phyloP scores from a whole-genome alignment of 768 basidiomycete species.

The Rhodosporidiobolus odoratus region DNA sequence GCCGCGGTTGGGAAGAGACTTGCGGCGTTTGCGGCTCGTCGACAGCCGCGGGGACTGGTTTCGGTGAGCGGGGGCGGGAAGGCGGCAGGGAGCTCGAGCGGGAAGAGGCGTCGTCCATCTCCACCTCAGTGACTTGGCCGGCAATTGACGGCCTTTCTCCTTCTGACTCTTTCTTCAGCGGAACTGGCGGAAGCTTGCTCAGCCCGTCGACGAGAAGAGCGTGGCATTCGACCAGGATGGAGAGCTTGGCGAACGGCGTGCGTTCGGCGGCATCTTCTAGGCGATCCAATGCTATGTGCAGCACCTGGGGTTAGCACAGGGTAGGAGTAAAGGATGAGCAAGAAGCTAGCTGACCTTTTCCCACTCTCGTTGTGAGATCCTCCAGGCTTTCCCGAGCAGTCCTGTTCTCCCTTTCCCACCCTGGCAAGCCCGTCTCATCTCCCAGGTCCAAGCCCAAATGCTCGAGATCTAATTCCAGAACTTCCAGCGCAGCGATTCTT shows the following conservation, averaged over 20 bases:
- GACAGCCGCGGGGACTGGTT: slow-evolving; percentile 7
- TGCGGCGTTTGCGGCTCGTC: slow-evolving; percentile 26
- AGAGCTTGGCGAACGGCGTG: slow-evolving; percentile 71
- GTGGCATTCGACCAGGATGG: slow-evolving; percentile 74
- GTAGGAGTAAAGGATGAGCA: neutral
- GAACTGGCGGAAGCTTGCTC: slow-evolving; percentile 39
- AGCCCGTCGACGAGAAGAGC: slow-evolving; percentile 61
- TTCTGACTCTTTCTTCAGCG: slow-evolving; percentile 36
- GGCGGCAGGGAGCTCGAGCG: slow-evolving; percentile 22
- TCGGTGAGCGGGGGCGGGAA: slow-evolving; percentile 22
- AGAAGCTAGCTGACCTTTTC: slow-evolving; percentile 59
- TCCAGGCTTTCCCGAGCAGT: slow-evolving; percentile 50
- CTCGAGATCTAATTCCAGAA: slow-evolving; percentile 78
- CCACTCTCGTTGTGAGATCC: slow-evolving; percentile 64
- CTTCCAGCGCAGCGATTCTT: slow-evolving; percentile 82
- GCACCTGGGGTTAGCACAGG: neutral
- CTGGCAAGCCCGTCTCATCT: slow-evolving; percentile 42
- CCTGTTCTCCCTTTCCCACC: slow-evolving; percentile 49
- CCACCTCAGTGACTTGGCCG: slow-evolving; percentile 16
- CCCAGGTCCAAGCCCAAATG: slow-evolving; percentile 84
- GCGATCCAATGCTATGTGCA: slow-evolving; percentile 53
- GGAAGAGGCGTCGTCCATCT: slow-evolving; percentile 40
- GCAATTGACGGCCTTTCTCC: neutral
- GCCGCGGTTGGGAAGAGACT: slow-evolving; percentile 5
- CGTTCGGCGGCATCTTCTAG: slow-evolving; percentile 53